These are phyloP conservation scores for Endoconidiophora laricicola DNA, from an alignment of 2,329 filamentous ascomycete species.

Conservation along the genomic window DNA sequence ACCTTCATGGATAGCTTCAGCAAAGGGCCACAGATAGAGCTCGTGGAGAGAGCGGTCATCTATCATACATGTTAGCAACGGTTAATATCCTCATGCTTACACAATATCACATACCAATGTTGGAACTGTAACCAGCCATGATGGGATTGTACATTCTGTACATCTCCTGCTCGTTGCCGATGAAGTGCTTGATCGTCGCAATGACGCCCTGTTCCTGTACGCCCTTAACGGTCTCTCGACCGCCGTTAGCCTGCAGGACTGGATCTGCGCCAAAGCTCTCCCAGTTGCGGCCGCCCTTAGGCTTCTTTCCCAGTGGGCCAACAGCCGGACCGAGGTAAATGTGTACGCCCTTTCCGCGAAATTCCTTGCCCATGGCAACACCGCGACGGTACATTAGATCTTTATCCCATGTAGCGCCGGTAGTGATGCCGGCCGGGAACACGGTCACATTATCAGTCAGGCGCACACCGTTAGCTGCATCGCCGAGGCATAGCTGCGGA, in stretches of 20 bases:
- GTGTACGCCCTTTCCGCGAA: slow-evolving; percentile 56
- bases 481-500: slow-evolving; percentile 54
- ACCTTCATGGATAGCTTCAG: slow-evolving; percentile 63
- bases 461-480: slow-evolving; percentile 54
- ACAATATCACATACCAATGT: slow-evolving; percentile 43
- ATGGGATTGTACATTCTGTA: slow-evolving; percentile 42
- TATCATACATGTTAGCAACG: slow-evolving; percentile 12
- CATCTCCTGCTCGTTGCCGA: slow-evolving; percentile 43
- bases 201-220: slow-evolving; percentile 41
- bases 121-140: slow-evolving; percentile 44
- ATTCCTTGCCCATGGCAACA: slow-evolving; percentile 52
- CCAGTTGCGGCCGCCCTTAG: slow-evolving; percentile 58
- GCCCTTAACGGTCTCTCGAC: slow-evolving; percentile 62
- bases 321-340: slow-evolving; percentile 55
- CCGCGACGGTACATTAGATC: slow-evolving; percentile 51
- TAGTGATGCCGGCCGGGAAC: slow-evolving; percentile 65
- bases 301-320: slow-evolving; percentile 55
- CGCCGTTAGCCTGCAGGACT: slow-evolving; percentile 58
- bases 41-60: slow-evolving; percentile 57
- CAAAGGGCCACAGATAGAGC: slow-evolving; percentile 77
- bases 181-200: slow-evolving; percentile 39
- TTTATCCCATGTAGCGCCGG: slow-evolving; percentile 61
- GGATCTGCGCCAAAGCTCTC: slow-evolving; percentile 59
- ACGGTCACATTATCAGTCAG: slow-evolving; percentile 59
- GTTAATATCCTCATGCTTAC: neutral